Evolutionary conservation across 805 yeast genomes (phyloP), one percentile per base, ranked within the genome.

Genomic region (Komagataella pseudopastoris): DNA sequence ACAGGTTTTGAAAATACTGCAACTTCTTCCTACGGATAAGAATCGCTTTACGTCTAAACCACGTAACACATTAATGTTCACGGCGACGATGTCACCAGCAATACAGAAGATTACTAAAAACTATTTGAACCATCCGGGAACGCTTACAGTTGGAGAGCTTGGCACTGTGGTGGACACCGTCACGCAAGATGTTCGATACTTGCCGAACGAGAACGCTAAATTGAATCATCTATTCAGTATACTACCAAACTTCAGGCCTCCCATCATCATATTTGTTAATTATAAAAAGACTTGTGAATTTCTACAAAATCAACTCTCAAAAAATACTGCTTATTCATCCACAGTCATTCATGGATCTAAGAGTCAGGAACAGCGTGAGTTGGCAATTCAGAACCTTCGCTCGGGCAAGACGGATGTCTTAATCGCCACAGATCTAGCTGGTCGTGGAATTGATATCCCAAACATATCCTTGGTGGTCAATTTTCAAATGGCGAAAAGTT

Each of bases 381-480:
- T 67, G n/a, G 85, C 96, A 0, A 72, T 91, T 16, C 66, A 69
- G 7, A 71, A 78, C 39, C 73, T 91, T 55, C 72, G 82, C 47
- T 56, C 66, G 5, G 82, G 85, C 1, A 65, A 68, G 22, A 76
- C 75, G 0, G 82, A 80, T 50, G 71, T 87, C 6, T 67, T 91
- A 46, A 81, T 91, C 16, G 98, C 97, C 3, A 93, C 98, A 0
- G 96, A 91, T 63, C 88, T 91, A 22, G 97, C 97, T 0, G 95
- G 96, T 2, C 78, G 99, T 69, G 99, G 99, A 63, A 78, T 91
- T 47, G 98, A 93, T 65, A 81, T 91, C n/a, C 83, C 88, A 1
- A 76, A 86, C 57, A 95, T 91, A 6, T 79, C 93, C 0, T 63
- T 90, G 43, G 98, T 91, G 7, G 65, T 93, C 18, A 93, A 91